Evolutionary conservation across 192 early-diverging fungal genomes (phyloP), one percentile per base, ranked within the genome.

Genomic region (Chytriomyces confervae): DNA sequence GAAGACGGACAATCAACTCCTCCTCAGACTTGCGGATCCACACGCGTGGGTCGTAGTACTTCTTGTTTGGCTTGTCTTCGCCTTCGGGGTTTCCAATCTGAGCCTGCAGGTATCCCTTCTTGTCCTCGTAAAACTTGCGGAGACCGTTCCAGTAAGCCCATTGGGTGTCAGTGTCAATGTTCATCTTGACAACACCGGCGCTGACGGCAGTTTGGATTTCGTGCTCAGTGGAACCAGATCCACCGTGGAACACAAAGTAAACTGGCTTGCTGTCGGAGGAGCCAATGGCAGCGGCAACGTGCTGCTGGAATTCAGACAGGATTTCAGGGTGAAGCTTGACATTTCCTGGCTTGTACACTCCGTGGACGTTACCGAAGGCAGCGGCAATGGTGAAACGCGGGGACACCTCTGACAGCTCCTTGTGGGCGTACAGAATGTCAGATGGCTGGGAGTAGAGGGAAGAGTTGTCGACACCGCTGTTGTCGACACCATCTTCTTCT

Each of bases 131-230:
- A 82, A 93, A 98, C 81, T 93, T 87, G 75, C 89, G 90, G 78
- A 98, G 89, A 78, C 96, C 95, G 49, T 84, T 77, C 87, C 94
- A 95, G 89, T 97, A 98, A 43, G 95, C 95, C 93, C 92, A 98
- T 87, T 98, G 96, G 50, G 96, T 98, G 83, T 98, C 96, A 66
- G 96, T 98, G 83, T 98, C 96, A 83, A 98, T 94, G 90, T 98
- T 98, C 96, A 98, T 98, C 94, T 98, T 98, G 86, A 98, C 90
- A 43, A 97, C 96, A 81, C 96, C 94, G 84, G 90, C 78, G 62
- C 64, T 48, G 50, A 96, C 93, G 61, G 94, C 94, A 18, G 91
- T 92, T 86, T 89, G 76, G 83, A 96, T 96, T 80, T 96, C 94
- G 11, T 90, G 71, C 74, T 88, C 83, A 67, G 91, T 88, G 51